Conservation (phyloP, 306 rosid species). For the Vigna reflexopilosa region DNA sequence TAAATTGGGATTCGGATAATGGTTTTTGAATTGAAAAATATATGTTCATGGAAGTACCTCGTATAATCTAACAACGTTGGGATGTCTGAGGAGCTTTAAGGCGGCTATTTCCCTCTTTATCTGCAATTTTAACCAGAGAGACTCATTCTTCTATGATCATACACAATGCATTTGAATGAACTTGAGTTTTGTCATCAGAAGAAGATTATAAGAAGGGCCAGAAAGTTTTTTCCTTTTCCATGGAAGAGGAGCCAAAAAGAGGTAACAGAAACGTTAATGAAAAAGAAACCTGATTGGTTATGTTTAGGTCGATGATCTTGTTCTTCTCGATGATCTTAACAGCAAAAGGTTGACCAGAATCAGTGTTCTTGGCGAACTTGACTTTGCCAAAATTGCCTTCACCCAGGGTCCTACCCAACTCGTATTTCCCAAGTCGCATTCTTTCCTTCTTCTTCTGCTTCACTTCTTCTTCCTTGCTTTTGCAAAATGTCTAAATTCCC, state of each 20-base stretch:
- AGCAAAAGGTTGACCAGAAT: slow-evolving; percentile 67
- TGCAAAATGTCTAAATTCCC: neutral
- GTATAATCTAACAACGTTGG: slow-evolving; percentile 76
- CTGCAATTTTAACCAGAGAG: slow-evolving; percentile 55
- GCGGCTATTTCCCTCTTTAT: slow-evolving; percentile 89
- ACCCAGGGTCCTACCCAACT: slow-evolving; percentile 78
- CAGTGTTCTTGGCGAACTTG: slow-evolving; percentile 67
- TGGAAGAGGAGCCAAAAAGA: neutral
- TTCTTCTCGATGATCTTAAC: slow-evolving; percentile 81
- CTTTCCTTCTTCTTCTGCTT: neutral
- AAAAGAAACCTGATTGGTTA: slow-evolving; percentile 70
- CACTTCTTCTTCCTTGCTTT: too few relatives aligned
- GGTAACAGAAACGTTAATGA: too few relatives aligned
- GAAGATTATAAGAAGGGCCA: neutral
- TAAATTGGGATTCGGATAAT: neutral
- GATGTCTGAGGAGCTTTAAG: slow-evolving; percentile 87
- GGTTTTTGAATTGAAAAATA: too few relatives aligned
- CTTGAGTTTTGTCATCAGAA: neutral
- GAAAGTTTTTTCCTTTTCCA: neutral
- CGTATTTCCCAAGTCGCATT: slow-evolving; percentile 77
- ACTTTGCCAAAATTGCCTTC: slow-evolving; percentile 96
- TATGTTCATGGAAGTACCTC: slow-evolving; percentile 57
- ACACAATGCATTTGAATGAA: neutral
- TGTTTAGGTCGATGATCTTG: slow-evolving; percentile 63
- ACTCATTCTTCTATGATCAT: neutral